Evolutionary conservation across 495 filamentous ascomycete species (phyloP).

Genomic region (Tuber melanosporum): DNA sequence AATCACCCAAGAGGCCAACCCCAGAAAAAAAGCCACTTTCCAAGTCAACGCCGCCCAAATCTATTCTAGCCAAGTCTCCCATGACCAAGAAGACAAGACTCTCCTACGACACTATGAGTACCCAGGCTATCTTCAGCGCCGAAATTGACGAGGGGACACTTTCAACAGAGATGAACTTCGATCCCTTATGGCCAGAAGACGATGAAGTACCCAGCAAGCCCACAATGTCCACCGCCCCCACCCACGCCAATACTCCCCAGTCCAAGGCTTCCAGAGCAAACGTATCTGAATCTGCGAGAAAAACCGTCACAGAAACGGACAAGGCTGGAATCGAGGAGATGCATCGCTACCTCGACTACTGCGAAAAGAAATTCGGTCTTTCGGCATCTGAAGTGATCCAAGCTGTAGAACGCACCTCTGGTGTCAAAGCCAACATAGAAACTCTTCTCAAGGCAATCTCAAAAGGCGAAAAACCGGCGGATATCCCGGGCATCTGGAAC

Average conservation of each 20-base stretch:
- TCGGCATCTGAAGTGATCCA: constrained; percentile 22
- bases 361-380: constrained; percentile 21
- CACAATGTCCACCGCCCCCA: not conserved
- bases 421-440: constrained; percentile 26
- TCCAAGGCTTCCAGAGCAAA: not conserved
- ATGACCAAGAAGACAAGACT: not conserved
- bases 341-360: constrained; percentile 25
- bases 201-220: not conserved
- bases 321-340: constrained; percentile 21
- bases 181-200: not conserved
- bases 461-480: constrained; percentile 16
- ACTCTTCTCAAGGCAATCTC: constrained; percentile 18
- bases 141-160: not conserved
- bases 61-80: not conserved
- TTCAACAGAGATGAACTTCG: not conserved
- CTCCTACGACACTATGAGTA: constrained; percentile 20
- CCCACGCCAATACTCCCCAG: not conserved
- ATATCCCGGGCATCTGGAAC: constrained; percentile 34
- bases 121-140: constrained; percentile 10
- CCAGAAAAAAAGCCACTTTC: not conserved
- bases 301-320: constrained; percentile 3
- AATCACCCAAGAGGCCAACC: not conserved
- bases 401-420: constrained; percentile 32
- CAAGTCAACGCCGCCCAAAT: not conserved
- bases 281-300: not conserved